Evolutionary conservation across 2,329 filamentous ascomycete genomes (phyloP), one percentile per base, ranked within the genome.

Genomic region (Cercospora sp.): DNA sequence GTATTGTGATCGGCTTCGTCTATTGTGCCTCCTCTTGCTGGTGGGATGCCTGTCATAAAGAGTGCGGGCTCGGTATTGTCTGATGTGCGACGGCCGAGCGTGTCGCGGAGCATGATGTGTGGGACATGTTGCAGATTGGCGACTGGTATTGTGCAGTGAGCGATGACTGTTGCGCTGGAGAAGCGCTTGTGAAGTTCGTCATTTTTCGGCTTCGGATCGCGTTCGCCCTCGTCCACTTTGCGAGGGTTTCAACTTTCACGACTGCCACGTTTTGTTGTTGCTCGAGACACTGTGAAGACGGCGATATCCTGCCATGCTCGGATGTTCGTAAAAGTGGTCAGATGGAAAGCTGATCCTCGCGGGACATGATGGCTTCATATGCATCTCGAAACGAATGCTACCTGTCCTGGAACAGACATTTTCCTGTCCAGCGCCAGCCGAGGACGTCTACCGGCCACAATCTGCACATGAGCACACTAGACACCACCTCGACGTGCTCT

Each of bases 71-170:
- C 68, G 60, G 67, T 48, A 31, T 45, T 66, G 36, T 61, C 33
- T 31, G 63, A 68, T 13, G 61, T 67, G 60, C 66, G 61, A 59
- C 69, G 67, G 51, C 69, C 69, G 31, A 74, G 74, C 26, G 73
- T 67, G 65, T 77, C 75, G 65, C 74, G 75, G 63, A 77, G 72
- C 75, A 77, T 76, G 51, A 20, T 48, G 30, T 63, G 12, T 16
- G 60, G 53, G 42, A 28, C 42, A 45, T 62, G 26, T 45, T 31
- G 40, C 18, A 45, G 16, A 20, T 53, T 10, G 23, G 1, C 55
- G 8, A 36, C 55, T 59, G 55, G 30, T 36, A 5, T 7, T 20
- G 28, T 7, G 10, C 18, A 10, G 26, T 55, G 48, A 26, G 8
- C 10, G 48, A 55, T 55, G 48, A 55, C 48, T 36, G 55, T 33